phyloP scores from a whole-genome alignment of 2,329 filamentous ascomycete species.

The Byssoonygena ceratinophila region DNA sequence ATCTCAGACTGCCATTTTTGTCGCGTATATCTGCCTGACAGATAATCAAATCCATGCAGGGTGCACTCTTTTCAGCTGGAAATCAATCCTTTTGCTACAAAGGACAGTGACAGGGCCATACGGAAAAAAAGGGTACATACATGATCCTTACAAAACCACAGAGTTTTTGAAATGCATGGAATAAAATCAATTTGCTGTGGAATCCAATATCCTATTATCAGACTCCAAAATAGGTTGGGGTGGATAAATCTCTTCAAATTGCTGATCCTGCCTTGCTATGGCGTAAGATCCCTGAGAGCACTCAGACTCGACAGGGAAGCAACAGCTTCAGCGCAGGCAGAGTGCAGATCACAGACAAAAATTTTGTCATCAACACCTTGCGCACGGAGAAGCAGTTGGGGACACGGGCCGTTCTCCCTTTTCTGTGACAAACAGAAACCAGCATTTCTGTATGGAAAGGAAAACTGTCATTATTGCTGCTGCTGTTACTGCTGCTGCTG shows the following conservation, averaged over 20 bases:
- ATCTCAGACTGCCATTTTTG: background rate
- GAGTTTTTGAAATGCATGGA: too few relatives aligned
- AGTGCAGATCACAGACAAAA: background rate
- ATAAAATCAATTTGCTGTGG: background rate
- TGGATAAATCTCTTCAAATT: background rate
- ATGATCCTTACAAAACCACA: too few relatives aligned
- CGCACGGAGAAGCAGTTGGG: too few relatives aligned
- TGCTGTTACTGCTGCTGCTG: too few relatives aligned
- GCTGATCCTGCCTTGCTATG: background rate
- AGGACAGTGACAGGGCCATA: too few relatives aligned
- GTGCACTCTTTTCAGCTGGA: background rate
- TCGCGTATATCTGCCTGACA: background rate
- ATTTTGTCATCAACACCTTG: background rate
- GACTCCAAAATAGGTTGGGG: background rate
- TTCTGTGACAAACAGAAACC: too few relatives aligned
- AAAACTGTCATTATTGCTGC: too few relatives aligned
- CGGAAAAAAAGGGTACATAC: too few relatives aligned
- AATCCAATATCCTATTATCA: background rate
- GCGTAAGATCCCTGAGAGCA: background rate
- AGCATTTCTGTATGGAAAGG: too few relatives aligned
- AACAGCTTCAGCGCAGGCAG: background rate
- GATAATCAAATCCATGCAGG: background rate
- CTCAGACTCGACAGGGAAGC: background rate
- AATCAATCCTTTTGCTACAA: too few relatives aligned
- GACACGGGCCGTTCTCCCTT: too few relatives aligned